Evolutionary conservation across 108 stramenopile species (phyloP).

Genomic region (Asterionellopsis glacialis): DNA sequence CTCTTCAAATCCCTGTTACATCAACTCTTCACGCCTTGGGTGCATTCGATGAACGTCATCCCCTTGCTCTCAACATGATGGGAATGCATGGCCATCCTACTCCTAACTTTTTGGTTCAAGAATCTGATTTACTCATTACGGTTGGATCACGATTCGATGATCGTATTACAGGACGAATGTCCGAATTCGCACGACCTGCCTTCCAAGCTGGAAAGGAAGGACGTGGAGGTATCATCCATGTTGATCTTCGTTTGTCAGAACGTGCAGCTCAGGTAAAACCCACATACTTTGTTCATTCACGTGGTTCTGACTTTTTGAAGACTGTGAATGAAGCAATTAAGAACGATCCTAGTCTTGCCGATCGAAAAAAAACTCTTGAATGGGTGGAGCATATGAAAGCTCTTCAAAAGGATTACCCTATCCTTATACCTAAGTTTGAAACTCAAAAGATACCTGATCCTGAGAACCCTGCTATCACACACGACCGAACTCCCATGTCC

Average conservation of each 20-base stretch:
- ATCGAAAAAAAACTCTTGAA: conserved; percentile 38
- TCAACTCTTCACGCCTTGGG: conserved; percentile 87
- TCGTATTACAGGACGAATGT: conserved; percentile 81
- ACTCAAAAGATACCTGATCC: conserved; percentile 11
- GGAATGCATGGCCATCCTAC: conserved; percentile 92
- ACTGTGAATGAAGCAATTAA: conserved; percentile 60
- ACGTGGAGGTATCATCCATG: conserved; percentile 86
- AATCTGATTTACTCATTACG: conserved; percentile 81
- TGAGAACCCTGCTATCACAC: no score
- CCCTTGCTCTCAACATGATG: conserved; percentile 84
- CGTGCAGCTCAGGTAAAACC: conserved; percentile 78
- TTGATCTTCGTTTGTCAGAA: conserved; percentile 77
- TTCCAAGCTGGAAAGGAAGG: conserved; percentile 75
- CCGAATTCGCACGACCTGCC: conserved; percentile 79
- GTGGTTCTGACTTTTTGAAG: conserved; percentile 72
- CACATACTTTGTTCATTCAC: conserved; percentile 81
- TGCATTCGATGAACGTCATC: conserved; percentile 79
- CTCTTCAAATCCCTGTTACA: conserved; percentile 84
- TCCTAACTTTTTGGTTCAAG: conserved; percentile 88
- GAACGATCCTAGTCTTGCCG: conserved; percentile 18
- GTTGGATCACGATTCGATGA: conserved; percentile 90
- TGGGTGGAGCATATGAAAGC: conserved; percentile 66
- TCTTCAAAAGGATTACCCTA: conserved; percentile 71
- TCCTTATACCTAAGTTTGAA: conserved; percentile 63
- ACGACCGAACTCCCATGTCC: conserved; percentile 51